Percentiles rank a stretch among this genome's conserved stretches.
These are phyloP conservation scores for Aspergillus sp. DNA, from an alignment of 2,329 filamentous ascomycete species.

Conservation along the genomic window DNA sequence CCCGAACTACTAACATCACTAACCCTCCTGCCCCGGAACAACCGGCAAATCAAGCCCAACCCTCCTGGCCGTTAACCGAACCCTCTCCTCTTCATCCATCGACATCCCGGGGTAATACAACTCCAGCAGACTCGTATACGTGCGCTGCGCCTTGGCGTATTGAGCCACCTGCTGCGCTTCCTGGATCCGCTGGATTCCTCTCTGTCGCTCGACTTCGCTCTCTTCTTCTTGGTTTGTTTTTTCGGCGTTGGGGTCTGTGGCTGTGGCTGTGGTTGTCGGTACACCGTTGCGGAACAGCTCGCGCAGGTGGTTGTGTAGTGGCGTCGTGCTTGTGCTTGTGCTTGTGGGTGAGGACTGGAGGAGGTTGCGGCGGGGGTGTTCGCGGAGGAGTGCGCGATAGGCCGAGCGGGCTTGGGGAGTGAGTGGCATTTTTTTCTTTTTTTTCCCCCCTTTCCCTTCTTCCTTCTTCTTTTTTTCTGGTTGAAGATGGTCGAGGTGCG, in stretches of 20 bases:
- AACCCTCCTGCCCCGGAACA: constrained; percentile 39
- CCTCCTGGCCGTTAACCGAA: constrained; percentile 72
- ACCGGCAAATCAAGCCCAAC: constrained; percentile 84
- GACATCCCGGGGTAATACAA: constrained; percentile 89
- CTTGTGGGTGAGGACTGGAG: too few species aligned
- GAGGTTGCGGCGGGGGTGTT: constrained; percentile 65
- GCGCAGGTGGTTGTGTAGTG: constrained; percentile 63
- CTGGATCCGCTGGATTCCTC: constrained; percentile 25
- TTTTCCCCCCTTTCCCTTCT: neutral
- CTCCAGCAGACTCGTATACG: constrained; percentile 73
- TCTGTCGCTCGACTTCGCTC: constrained; percentile 13
- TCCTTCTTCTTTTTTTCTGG: too few species aligned
- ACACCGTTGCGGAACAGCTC: constrained; percentile 46
- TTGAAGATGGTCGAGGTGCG: too few species aligned
- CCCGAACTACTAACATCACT: neutral
- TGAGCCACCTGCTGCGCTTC: constrained; percentile 69
- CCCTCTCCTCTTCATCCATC: constrained; percentile 75
- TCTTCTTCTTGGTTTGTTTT: constrained; percentile 11
- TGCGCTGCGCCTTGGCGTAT: constrained; percentile 77
- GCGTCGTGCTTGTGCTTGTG: constrained; percentile 45
- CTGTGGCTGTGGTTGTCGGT: constrained; percentile 20
- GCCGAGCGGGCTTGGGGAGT: constrained; percentile 55
- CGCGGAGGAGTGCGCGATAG: constrained; percentile 82
- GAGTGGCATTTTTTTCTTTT: constrained; percentile 15
- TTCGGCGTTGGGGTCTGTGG: constrained; percentile 3